Evolutionary conservation across 1,284 basidiomycete genomes (phyloP).

Genomic region (Agaricales sp.): DNA sequence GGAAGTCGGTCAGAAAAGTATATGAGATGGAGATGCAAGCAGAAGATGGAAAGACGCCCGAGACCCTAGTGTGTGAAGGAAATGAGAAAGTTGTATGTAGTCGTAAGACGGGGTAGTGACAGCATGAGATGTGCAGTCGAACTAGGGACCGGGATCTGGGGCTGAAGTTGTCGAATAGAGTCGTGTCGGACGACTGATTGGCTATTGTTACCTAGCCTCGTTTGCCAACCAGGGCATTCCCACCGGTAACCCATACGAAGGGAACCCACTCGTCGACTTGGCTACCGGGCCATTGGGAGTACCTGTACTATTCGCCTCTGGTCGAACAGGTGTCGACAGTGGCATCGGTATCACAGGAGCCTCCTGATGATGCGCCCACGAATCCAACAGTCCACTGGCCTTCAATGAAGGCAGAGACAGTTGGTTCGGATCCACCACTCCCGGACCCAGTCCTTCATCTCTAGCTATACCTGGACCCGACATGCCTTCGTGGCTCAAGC

Average conservation of each 20-base stretch:
- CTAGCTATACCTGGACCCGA: too few species aligned
- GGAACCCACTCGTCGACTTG: constrained; percentile 12
- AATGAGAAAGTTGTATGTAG: too few species aligned
- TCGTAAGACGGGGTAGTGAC: too few species aligned
- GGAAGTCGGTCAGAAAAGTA: too few species aligned
- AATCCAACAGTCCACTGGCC: constrained; percentile 59
- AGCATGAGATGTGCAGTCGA: too few species aligned
- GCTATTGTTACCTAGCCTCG: constrained; percentile 29
- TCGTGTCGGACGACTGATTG: too few species aligned
- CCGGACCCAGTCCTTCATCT: constrained; percentile 10
- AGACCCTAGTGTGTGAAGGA: too few species aligned
- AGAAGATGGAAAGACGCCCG: too few species aligned
- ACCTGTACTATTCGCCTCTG: constrained; percentile 4
- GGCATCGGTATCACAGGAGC: constrained; percentile 10
- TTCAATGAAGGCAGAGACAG: constrained; percentile 60
- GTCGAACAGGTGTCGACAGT: constrained; percentile 8
- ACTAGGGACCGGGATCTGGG: too few species aligned
- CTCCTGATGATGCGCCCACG: constrained; percentile 18
- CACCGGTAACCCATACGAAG: constrained; percentile 38
- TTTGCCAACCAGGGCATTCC: constrained; percentile 48
- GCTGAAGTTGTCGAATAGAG: too few species aligned
- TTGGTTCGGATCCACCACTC: constrained; percentile 18
- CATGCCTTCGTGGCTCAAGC: too few species aligned
- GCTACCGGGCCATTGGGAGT: constrained; percentile 16
- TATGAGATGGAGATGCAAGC: too few species aligned